Evolutionary conservation across 2,329 filamentous ascomycete genomes (phyloP), one percentile per base, ranked within the genome.

Genomic region (Hysterium pulicare): DNA sequence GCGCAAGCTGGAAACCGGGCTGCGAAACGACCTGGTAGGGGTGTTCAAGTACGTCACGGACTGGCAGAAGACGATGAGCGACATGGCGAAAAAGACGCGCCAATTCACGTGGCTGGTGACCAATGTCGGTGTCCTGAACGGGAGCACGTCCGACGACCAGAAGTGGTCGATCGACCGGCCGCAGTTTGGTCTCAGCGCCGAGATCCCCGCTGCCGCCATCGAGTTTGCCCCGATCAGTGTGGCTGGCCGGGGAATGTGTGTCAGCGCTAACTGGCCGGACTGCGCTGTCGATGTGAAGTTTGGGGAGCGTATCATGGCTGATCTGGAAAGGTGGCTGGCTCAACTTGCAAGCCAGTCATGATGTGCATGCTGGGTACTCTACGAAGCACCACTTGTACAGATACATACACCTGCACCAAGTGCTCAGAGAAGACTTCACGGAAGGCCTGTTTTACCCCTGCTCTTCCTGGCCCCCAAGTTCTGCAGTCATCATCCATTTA

Each of bases 81-180:
- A 44, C 39, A 51, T 52, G 39, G 59, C 57, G 9, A 49, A 48
- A 17, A 64, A 57, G 52, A 42, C 54, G 40, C 50, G 65, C 15
- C 50, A 61, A 10, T 53, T 55, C 23, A 53, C 64, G 16, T 68
- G 61, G 55, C 45, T 66, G 17, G 57, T 69, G 6, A 65, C 63
- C 34, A 68, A 68, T 45, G 41, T 68, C n/a, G 66, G 65, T 32
- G 57, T 66, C 5, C 42, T 69, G 13, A 48, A 67, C 34, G 57
- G 62, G n/a, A 45, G 28, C 32, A 51, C 32, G 23, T 44, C 45
- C 22, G 19, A 40, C 22, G 38, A 47, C 33, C 42, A 52, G 42
- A 49, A 16, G 32, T 61, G 57, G 58, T 57, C 56, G 7, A 58
- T 62, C 34, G 28, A 40, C 17, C 45, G 57, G 30, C 57, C 57